Percentiles rank a stretch among this genome's conserved stretches.
phyloP scores from a whole-genome alignment of 2,329 filamentous ascomycete species.

The Akanthomyces muscarius region DNA sequence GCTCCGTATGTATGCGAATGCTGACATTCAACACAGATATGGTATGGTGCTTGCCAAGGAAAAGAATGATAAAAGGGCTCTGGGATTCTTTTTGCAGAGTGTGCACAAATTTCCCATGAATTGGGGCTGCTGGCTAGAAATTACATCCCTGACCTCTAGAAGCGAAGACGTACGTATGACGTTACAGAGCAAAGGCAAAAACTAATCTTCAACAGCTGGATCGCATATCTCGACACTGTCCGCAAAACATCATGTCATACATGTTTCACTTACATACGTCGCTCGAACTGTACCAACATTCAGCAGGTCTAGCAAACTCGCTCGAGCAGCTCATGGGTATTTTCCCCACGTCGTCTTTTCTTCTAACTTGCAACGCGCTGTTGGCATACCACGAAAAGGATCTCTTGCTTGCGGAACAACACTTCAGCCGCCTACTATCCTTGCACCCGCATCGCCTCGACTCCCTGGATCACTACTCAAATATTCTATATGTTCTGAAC shows the following conservation, averaged over 20 bases:
- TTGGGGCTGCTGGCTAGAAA: constrained; percentile 95
- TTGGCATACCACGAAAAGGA: constrained; percentile 88
- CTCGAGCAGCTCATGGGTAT: constrained; percentile 75
- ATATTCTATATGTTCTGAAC: constrained; percentile 92
- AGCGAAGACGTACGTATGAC: constrained; percentile 68
- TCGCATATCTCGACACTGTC: constrained; percentile 66
- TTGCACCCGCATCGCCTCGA: constrained; percentile 73
- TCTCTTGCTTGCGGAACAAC: constrained; percentile 61
- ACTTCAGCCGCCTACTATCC: constrained; percentile 77
- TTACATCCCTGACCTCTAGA: constrained; percentile 73
- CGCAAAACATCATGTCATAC: constrained; percentile 86
- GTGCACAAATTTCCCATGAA: constrained; percentile 91
- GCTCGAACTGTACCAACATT: constrained; percentile 87
- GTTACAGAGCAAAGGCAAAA: constrained; percentile 23
- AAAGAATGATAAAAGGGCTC: constrained; percentile 81
- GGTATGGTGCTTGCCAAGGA: constrained; percentile 86
- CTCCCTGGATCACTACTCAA: constrained; percentile 91
- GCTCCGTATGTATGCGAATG: too few species aligned
- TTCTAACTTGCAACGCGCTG: constrained; percentile 84
- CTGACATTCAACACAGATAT: constrained; percentile 49
- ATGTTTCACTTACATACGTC: constrained; percentile 92
- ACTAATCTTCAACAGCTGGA: constrained; percentile 53
- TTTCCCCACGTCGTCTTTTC: constrained; percentile 83
- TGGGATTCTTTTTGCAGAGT: constrained; percentile 82
- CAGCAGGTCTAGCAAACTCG: constrained; percentile 66